Base-by-base conservation (phyloP, 345 rosid genomes). In the Syzygium oleosum region DNA sequence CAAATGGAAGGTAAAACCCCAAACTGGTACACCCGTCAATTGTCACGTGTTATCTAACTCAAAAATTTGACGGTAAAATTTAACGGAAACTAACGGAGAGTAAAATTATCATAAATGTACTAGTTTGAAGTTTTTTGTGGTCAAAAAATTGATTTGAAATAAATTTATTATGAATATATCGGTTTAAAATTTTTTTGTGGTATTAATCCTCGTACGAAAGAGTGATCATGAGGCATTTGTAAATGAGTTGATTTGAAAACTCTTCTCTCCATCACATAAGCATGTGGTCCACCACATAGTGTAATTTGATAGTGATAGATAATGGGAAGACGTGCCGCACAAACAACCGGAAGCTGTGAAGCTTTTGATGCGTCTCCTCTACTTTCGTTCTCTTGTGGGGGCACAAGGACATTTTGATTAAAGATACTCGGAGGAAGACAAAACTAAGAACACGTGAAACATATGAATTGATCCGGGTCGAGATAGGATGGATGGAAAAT, bases 231-330 rank as follows among this genome's bases (percentile, higher is more conserved):
- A 21, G 12, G 22, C 78, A 65, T 31, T 3, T 31, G 5, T 3
- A 31, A 29, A 65, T 31, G 43, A 7, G 31, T 31, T 15, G 38
- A 65, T 15, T 7, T 3, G 22, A 65, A 65, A 65, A 16, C 19
- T 16, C 0, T 16, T 9, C 17, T 65, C 3, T 1, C 5, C 41
- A 3, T 16, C 7, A 15, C 41, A 21, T 65, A 1, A 65, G 0
- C 22, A 7, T 41, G 78, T 0, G 78, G 21, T 65, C 12, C 43
- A 7, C 43, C 78, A 16, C 8, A 1, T 16, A 16, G 8, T 34
- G 41, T 0, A 16, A 65, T 8, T 65, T 31, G 43, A 31, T 1
- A 8, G 43, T 31, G 78, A 65, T 16, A 16, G 43, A 31, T 3
- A 43, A 31, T 31, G 78, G 78, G 43, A 65, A 65, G 43, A 19